phyloP scores from a whole-genome alignment of 129 eudicot genomes.

The Helichrysum umbraculigerum region DNA sequence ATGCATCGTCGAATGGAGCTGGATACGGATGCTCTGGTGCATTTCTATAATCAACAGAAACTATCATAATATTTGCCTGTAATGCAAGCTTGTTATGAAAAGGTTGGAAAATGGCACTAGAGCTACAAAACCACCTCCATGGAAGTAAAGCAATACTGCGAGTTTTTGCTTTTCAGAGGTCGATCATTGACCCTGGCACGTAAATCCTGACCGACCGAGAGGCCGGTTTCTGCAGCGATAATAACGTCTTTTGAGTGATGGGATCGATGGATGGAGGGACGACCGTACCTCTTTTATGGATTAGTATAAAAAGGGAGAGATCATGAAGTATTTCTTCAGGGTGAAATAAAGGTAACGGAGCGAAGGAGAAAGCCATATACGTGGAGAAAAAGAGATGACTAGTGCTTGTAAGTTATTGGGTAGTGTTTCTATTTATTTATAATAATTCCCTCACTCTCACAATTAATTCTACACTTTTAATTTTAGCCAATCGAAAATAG shows the following conservation, averaged over 20 bases:
- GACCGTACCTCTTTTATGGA: slow-evolving; percentile 11
- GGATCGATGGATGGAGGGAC: neutral
- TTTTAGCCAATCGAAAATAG: too few species aligned
- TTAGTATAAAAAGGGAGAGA: neutral
- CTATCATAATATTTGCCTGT: neutral
- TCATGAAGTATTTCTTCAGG: slow-evolving; percentile 7
- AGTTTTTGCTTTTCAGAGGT: neutral
- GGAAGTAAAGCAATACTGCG: neutral
- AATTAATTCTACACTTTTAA: too few species aligned
- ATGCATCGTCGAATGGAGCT: neutral
- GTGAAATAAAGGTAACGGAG: slow-evolving; percentile 12
- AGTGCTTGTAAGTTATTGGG: too few species aligned
- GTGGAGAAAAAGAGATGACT: neutral
- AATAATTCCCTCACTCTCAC: too few species aligned
- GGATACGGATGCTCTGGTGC: slow-evolving; percentile 3
- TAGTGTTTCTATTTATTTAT: too few species aligned
- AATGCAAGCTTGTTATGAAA: slow-evolving; percentile 3
- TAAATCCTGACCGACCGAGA: slow-evolving; percentile 1
- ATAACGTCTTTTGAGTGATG: neutral
- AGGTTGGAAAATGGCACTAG: neutral
- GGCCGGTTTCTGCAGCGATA: neutral
- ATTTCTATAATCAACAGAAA: slow-evolving; percentile 1
- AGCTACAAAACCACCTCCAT: slow-evolving; percentile 10
- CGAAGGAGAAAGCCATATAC: neutral
- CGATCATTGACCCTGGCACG: neutral